A percentile compares a stretch with the other conserved stretches of the same genome.
These are phyloP conservation scores for Metarhizium sp. DNA, from an alignment of 2,329 filamentous ascomycete species.

Conservation along the genomic window DNA sequence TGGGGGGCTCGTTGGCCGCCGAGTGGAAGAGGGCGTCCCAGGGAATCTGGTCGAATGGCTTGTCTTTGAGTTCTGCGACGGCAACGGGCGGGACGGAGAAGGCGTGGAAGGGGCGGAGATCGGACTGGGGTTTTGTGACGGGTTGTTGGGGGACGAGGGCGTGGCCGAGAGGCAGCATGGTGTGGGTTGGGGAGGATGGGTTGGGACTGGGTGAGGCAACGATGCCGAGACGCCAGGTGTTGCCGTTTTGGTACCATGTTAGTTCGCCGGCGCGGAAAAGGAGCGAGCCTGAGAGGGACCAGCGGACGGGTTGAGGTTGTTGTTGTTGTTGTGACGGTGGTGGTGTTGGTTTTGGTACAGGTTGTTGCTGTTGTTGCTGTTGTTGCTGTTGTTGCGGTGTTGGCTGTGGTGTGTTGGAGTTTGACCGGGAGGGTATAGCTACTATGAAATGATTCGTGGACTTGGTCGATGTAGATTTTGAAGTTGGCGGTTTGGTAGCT, in stretches of 20 bases:
- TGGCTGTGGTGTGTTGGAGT: constrained; percentile 3
- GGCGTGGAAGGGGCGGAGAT: constrained; percentile 41
- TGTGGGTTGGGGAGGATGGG: constrained; percentile 14
- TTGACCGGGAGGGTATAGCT: constrained; percentile 5
- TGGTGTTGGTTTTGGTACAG: constrained; percentile 4
- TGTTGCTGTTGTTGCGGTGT: constrained; percentile 1
- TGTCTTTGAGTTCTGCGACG: constrained; percentile 28
- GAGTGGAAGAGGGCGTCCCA: constrained; percentile 30
- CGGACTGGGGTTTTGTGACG: constrained; percentile 28
- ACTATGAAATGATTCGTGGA: constrained; percentile 13
- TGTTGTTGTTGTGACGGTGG: constrained; percentile 4
- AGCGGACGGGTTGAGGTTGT: constrained; percentile 15
- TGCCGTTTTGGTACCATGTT: constrained; percentile 39
- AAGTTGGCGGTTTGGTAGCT: background rate
- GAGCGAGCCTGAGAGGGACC: constrained; percentile 23
- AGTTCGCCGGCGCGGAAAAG: constrained; percentile 40
- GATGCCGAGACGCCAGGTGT: constrained; percentile 39
- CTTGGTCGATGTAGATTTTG: constrained; percentile 8
- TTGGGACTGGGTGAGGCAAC: constrained; percentile 20
- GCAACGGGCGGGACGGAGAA: constrained; percentile 38
- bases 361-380: constrained; percentile 7
- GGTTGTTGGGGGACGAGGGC: constrained; percentile 26
- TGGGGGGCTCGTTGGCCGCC: constrained; percentile 23
- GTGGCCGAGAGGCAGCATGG: constrained; percentile 33
- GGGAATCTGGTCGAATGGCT: constrained; percentile 29